Evolutionary conservation across 108 stramenopile genomes (phyloP), one percentile per base, ranked within the genome.

Genomic region (Nitzschia inconspicua): DNA sequence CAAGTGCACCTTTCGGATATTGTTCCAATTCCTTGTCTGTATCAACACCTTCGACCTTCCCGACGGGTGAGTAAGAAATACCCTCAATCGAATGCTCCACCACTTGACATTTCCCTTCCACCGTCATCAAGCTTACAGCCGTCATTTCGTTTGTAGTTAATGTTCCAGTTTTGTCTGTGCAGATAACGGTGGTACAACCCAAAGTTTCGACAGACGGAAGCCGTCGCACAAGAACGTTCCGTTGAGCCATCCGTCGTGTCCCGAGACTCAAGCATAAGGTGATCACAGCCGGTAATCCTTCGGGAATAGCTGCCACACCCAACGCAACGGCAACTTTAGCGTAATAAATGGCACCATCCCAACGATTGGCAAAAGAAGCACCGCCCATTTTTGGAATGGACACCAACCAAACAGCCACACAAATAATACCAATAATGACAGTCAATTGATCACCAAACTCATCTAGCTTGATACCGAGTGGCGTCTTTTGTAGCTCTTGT

Each of bases 111-210:
- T 66, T 39, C n/a, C n/a, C n/a, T 63, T 88, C 86, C 37, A 92
- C 42, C 36, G 82, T 28, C n/a, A 83, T 75, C 60, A 87, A 44
- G 18, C 72, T 82, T n/a, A 83, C 89, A 14, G 85, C 96, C n/a
- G 98, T 96, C 98, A 98, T 98, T 72, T 94, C 86, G 78, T 97
- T 97, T 39, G 95, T 93, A 1, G 98, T 99, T 3, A 99, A 72
- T 11, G 98, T 99, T 27, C 98, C 98, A 5, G 98, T 99, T 70
- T 99, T 98, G 80, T 99, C 98, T 13, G 90, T 89, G 70, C 95
- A 96, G 56, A 98, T 95, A 47, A 95, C 94, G 37, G 83, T 79
- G 6, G 91, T 94, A 47, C 86, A 97, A 25, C 98, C 98, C 63
- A 99, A 74, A 11, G 98, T 98, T 77, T 99, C 98, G 5, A 98